A percentile compares a stretch with the other conserved stretches of the same genome.
These are phyloP conservation scores for Lotus japonicus DNA, from an alignment of 306 rosid genomes.

Conservation along the genomic window DNA sequence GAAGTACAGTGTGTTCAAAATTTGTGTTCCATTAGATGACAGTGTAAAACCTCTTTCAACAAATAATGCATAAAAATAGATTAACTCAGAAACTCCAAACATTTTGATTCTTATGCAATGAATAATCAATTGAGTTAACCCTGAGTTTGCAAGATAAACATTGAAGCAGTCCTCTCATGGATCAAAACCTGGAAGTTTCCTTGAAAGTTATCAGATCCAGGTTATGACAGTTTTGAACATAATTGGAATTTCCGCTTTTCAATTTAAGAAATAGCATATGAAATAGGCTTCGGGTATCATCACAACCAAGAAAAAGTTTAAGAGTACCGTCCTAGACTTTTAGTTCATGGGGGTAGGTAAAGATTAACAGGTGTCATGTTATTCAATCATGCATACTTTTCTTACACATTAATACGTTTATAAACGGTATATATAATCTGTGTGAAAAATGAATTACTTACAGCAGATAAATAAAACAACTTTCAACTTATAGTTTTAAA, in stretches of 20 bases:
- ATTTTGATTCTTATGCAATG: slow-evolving; percentile 1
- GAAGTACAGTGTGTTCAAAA: too few species aligned
- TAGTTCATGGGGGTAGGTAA: neutral
- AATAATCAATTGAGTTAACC: neutral
- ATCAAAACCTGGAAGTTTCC: neutral
- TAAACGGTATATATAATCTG: neutral
- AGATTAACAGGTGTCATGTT: neutral
- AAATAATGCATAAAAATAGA: neutral
- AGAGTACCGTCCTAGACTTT: neutral
- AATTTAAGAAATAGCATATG: neutral
- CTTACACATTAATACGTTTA: neutral
- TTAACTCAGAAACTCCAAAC: slow-evolving; percentile 6
- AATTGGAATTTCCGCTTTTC: neutral
- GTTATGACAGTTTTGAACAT: neutral
- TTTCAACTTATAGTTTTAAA: neutral
- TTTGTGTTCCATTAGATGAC: neutral
- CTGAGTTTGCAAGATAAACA: slow-evolving; percentile 2
- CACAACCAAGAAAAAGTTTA: neutral
- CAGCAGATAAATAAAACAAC: slow-evolving; percentile 3
- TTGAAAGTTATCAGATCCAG: neutral
- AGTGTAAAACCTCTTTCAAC: neutral
- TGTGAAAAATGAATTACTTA: neutral
- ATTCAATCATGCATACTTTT: neutral
- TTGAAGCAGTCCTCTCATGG: neutral
- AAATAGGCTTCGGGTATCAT: neutral